phyloP scores from a whole-genome alignment of 768 basidiomycete genomes.

The Tephrocybe sp. region DNA sequence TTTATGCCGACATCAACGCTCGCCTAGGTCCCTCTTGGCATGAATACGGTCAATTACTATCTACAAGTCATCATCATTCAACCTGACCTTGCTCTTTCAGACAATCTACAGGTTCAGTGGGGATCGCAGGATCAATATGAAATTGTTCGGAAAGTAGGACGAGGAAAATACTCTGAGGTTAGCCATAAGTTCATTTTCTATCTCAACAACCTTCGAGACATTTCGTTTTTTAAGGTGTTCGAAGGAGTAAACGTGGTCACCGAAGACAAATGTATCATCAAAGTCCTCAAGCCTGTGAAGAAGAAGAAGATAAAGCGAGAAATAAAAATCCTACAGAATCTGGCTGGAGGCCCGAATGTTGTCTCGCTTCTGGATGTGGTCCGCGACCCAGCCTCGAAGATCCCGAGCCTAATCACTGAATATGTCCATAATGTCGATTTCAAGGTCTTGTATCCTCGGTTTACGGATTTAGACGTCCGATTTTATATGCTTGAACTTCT shows the following conservation, averaged over 20 bases:
- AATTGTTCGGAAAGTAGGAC: slow-evolving; percentile 93
- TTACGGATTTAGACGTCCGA: slow-evolving; percentile 93
- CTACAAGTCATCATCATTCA: slow-evolving; percentile 13
- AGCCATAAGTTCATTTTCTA: slow-evolving; percentile 15
- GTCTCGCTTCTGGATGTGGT: slow-evolving; percentile 94
- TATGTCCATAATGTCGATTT: slow-evolving; percentile 98
- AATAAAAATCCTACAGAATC: slow-evolving; percentile 96
- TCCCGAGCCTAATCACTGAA: slow-evolving; percentile 95
- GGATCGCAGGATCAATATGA: slow-evolving; percentile 97
- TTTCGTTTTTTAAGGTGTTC: slow-evolving; percentile 60
- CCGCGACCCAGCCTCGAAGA: slow-evolving; percentile 93
- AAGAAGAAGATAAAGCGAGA: slow-evolving; percentile 99
- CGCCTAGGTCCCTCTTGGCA: slow-evolving; percentile 90
- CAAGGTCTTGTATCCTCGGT: slow-evolving; percentile 93
- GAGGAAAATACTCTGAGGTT: slow-evolving; percentile 96
- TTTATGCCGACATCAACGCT: slow-evolving; percentile 87
- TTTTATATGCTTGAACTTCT: slow-evolving; percentile 97
- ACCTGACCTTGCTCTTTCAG: slow-evolving; percentile 40
- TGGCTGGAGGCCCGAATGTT: slow-evolving; percentile 94
- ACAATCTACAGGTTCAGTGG: slow-evolving; percentile 98
- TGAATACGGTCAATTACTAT: slow-evolving; percentile 76
- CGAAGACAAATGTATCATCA: slow-evolving; percentile 96
- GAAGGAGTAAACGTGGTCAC: slow-evolving; percentile 91
- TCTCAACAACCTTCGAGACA: slow-evolving; percentile 11
- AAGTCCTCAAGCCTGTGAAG: slow-evolving; percentile 98